Evolutionary conservation across 2,329 filamentous ascomycete genomes (phyloP), one percentile per base, ranked within the genome.

Genomic region (Fonsecaea nubica): DNA sequence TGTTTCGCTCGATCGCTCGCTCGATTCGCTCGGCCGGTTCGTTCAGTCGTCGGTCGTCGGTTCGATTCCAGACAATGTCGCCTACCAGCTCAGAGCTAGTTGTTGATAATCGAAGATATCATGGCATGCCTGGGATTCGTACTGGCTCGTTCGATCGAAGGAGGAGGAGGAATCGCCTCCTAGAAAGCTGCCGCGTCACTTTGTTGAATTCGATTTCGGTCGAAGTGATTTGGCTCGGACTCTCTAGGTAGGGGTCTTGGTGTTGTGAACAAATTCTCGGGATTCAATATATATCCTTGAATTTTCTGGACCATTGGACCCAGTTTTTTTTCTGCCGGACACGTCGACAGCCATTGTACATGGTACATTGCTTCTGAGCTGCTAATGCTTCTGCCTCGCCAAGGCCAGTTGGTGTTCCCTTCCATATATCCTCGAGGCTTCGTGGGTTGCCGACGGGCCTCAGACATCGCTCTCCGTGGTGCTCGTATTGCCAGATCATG

Each of bases 161-260:
- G 32, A 21, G 38, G 58, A 25, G 57, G 38, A 42, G 38, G 45
- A 21, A 45, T 67, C 65, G 65, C 65, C 65, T 67, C 58, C 36
- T n/a, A 58, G 61, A 15, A 35, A 54, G 35, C 38, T 36, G 61
- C 36, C 21, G 61, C 62, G 21, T 61, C 57, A 67, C 65, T 64
- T 64, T 60, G 54, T 62, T 18, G 63, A 62, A 48, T 25, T 18
- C 55, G 21, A 25, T 54, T 25, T 25, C 25, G 25, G 53, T 50
- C 58, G 35, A 64, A 60, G 58, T 64, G 45, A 62, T 59, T 58
- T 62, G 62, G 45, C 58, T 54, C 45, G 65, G 62, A 58, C 62
- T 58, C 33, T 18, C 58, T 13, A 35, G 25, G 9, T 58, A 68
- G 66, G 66, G 66, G 50, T 66, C 63, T 65, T 63, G 59, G 66